phyloP scores from a whole-genome alignment of 345 rosid genomes.

The Arabis alpina region DNA sequence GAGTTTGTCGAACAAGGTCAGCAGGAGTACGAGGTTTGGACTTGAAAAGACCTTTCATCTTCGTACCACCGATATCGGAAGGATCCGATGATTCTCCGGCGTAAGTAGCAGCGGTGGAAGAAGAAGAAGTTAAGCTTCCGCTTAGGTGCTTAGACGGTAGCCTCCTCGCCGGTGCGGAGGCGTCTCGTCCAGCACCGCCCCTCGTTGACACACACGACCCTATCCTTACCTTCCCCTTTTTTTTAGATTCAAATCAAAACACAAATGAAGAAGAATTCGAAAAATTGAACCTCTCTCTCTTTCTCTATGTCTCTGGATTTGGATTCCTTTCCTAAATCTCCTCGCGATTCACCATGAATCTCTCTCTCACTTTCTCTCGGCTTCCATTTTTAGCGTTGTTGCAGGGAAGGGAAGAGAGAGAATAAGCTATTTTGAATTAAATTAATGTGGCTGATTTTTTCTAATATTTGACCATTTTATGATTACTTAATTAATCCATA shows the following conservation, averaged over 20 bases:
- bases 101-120: neutral
- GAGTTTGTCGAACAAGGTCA: slow-evolving; percentile 84
- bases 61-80: slow-evolving; percentile 42
- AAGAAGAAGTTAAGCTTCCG: slow-evolving; percentile 28
- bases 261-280: neutral
- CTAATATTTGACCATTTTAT: neutral
- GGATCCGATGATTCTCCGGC: slow-evolving; percentile 42
- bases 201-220: slow-evolving; percentile 51
- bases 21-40: slow-evolving; percentile 85
- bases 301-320: slow-evolving; percentile 7
- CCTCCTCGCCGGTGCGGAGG: slow-evolving; percentile 48
- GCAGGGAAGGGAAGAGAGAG: neutral
- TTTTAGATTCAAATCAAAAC: neutral
- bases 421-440: too few relatives aligned
- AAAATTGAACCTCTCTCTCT: neutral
- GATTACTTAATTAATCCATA: neutral
- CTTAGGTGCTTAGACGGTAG: slow-evolving; percentile 44
- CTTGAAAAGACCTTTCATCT: slow-evolving; percentile 90
- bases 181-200: slow-evolving; percentile 47
- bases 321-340: slow-evolving; percentile 15
- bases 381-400: slow-evolving; percentile 35
- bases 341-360: slow-evolving; percentile 31
- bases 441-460: too few relatives aligned
- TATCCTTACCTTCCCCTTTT: slow-evolving; percentile 35
- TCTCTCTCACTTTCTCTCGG: slow-evolving; percentile 17